These are phyloP conservation scores for Macrolepiota fuliginosa DNA, from an alignment of 768 basidiomycete species.

Conservation along the genomic window DNA sequence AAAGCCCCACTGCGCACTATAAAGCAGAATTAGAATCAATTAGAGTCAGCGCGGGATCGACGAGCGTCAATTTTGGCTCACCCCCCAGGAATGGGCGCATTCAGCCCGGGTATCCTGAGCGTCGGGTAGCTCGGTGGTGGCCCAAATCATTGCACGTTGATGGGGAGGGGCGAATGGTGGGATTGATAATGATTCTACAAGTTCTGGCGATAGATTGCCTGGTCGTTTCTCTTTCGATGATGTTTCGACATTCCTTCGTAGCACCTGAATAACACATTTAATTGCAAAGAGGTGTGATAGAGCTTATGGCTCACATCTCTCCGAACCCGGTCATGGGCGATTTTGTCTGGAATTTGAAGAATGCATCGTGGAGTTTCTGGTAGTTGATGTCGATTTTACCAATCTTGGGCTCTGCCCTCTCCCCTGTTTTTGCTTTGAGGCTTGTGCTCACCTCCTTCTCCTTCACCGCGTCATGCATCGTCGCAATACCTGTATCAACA, in stretches of 20 bases:
- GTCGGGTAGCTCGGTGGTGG: slow-evolving; percentile 98
- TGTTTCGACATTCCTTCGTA: slow-evolving; percentile 99
- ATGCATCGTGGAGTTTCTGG: slow-evolving; percentile 98
- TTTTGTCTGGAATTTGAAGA: slow-evolving; percentile 98
- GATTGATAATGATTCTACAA: slow-evolving; percentile 96
- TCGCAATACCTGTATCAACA: slow-evolving; percentile 99
- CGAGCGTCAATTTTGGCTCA: slow-evolving; percentile 34
- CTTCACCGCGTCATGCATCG: slow-evolving; percentile 96
- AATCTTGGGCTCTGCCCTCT: slow-evolving; percentile 99
- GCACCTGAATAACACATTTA: slow-evolving; percentile 56
- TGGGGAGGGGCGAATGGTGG: slow-evolving; percentile 95
- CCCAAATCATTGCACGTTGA: slow-evolving; percentile 98
- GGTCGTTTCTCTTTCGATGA: slow-evolving; percentile 95
- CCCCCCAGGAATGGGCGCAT: slow-evolving; percentile 97
- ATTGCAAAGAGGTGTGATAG: background rate
- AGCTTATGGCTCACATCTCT: slow-evolving; percentile 72
- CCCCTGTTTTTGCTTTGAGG: slow-evolving; percentile 94
- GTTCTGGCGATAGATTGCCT: slow-evolving; percentile 95
- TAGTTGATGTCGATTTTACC: slow-evolving; percentile 99
- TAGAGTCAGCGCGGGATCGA: background rate
- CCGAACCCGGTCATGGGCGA: slow-evolving; percentile 92
- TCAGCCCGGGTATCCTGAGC: slow-evolving; percentile 90
- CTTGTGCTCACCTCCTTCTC: slow-evolving; percentile 98
- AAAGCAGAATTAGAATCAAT: slow-evolving; percentile 2
- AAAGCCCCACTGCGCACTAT: slow-evolving; percentile 98